Evolutionary conservation across 371 early-diverging fungal genomes (phyloP), one percentile per base, ranked within the genome.

Genomic region (Rhizopus sp.): DNA sequence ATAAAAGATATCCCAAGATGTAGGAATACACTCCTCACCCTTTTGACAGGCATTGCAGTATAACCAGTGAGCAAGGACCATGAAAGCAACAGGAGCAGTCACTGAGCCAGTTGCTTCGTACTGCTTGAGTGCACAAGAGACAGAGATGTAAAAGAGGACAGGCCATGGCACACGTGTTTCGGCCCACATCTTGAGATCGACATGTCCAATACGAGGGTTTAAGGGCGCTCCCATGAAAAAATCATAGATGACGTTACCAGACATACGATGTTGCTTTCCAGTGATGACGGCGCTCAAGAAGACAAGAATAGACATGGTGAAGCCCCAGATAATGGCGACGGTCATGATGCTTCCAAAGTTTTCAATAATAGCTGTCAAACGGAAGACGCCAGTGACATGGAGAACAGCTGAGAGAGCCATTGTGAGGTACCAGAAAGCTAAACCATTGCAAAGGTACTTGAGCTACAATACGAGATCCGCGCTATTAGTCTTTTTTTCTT

Each of bases 171-270:
- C 88, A 84, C 71, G 91, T 57, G 89, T 85, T 77, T 93, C 94
- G 56, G 87, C 89, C 72, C 93, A 87, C 78, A 89, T 89, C 83
- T 94, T 94, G 60, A 93, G 71, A 63, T 94, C 94, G 17, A 93
- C 76, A 55, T 72, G 70, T 33, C 83, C 83, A 34, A 85, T 67
- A 45, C 93, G 88, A 49, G 94, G 95, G 73, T 93, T 93, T 57
- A 88, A 75, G 46, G 70, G 66, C 50, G 77, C 84, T 52, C 90
- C 90, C 85, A 89, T 90, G 59, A 85, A 88, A 60, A 79, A 86
- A 59, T 94, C 93, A 68, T 94, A 93, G 47, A 90, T 54, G 30
- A 82, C 57, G 74, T 89, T 86, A 31, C 92, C 91, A 33, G 92
- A 84, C 84, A 84, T 82, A 55, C 85, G 78, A 55, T 84, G 83